Evolutionary conservation across 331 rosid genomes (phyloP), one percentile per base, ranked within the genome.

Genomic region (Rhamnella rubrinervis): DNA sequence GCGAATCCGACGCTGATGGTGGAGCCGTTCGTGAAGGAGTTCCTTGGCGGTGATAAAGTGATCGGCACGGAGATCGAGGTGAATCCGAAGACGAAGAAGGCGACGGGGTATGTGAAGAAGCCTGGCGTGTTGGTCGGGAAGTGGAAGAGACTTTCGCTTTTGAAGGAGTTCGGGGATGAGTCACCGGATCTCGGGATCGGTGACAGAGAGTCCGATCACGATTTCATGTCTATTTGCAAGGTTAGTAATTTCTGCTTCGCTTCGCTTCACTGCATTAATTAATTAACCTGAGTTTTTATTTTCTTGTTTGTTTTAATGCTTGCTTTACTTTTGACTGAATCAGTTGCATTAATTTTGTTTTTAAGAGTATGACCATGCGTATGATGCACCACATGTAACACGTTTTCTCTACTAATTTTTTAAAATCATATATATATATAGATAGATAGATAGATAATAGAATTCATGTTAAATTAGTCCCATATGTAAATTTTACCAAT

Each of bases 1-100:
- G 97, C 97, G 66, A 93, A 93, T 28, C 98, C 95, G 70, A 93
- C 87, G 59, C 66, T 91, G 74, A 91, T 93, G 98, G 98, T 93
- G 80, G 98, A 93, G 60, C 91, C 92, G 55, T 91, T 93, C 74
- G 97, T 93, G 79, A 93, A 55, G 84, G 98, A 93, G 3, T 91
- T 78, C 66, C 87, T 93, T 1, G 97, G 98, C 17, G 98, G 98
- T 0, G 95, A 91, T 50, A 91, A 84, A 80, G 96, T 93, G 21
- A 28, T 91, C 0, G 98, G 97, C 14, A 93, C 98, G 17, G 97
- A 93, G 71, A 91, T 93, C 76, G 98, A 88, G 78, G 97, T 93
- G 75, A 79, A 93, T 35, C 97, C 97, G 1, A 93, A 85, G 88
- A 93, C 98, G 38, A 93, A 91, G 85, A 93, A 81, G 75, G 98